A percentile compares a stretch with the other conserved stretches of the same genome.
Conservation (phyloP, 106 monocot species). For the Triglochin maritima region DNA sequence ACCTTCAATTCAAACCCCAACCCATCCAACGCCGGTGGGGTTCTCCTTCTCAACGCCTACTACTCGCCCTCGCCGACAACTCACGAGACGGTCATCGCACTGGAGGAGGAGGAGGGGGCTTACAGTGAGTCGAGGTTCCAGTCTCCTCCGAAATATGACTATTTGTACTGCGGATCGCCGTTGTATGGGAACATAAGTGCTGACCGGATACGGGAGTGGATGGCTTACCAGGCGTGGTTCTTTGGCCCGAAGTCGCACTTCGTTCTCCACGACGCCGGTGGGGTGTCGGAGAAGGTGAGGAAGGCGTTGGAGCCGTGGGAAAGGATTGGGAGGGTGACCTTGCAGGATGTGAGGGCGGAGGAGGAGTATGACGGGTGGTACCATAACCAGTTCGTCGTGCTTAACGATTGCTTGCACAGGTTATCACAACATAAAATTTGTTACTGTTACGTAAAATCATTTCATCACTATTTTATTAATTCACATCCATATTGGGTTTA, state of each 20-base stretch:
- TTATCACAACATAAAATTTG: slow-evolving; percentile 14
- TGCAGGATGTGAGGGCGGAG: slow-evolving; percentile 66
- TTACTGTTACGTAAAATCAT: too few species aligned
- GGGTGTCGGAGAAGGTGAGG: slow-evolving; percentile 41
- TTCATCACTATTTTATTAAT: too few species aligned
- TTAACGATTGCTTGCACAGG: slow-evolving; percentile 76
- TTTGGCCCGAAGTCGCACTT: slow-evolving; percentile 73
- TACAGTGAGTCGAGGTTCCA: slow-evolving; percentile 45
- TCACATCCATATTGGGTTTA: too few species aligned
- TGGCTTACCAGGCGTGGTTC: slow-evolving; percentile 76
- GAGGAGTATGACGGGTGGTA: slow-evolving; percentile 70
- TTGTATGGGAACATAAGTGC: slow-evolving; percentile 59
- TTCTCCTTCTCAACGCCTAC: slow-evolving; percentile 61
- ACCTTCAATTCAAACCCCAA: slow-evolving; percentile 70
- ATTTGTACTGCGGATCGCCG: slow-evolving; percentile 79
- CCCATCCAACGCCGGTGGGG: slow-evolving; percentile 63
- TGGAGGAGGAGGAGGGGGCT: slow-evolving; percentile 47
- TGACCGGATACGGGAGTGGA: slow-evolving; percentile 64
- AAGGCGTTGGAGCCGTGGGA: slow-evolving; percentile 60
- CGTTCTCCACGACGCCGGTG: slow-evolving; percentile 88
- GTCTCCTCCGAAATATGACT: slow-evolving; percentile 60
- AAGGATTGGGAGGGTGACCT: slow-evolving; percentile 47
- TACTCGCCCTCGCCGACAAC: slow-evolving; percentile 32
- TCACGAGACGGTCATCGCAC: slow-evolving; percentile 52
- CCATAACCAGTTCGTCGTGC: slow-evolving; percentile 81